Percentiles rank a stretch among this genome's conserved stretches.
phyloP scores from a whole-genome alignment of 2,329 filamentous ascomycete species.

The Penicillium polonicum region DNA sequence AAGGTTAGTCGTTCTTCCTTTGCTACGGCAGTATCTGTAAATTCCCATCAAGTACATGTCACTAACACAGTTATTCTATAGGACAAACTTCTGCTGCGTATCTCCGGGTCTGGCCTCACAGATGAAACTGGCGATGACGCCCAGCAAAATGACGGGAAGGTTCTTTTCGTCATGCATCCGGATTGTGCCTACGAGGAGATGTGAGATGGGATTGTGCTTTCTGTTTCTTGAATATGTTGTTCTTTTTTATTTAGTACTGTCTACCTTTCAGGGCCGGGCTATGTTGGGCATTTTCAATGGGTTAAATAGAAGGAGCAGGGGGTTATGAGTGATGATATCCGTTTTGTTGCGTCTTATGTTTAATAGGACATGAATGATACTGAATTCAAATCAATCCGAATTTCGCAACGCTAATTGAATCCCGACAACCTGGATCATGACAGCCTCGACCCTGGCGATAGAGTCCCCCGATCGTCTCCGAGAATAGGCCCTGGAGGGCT shows the following conservation, averaged over 20 bases:
- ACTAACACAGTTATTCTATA: slow-evolving; percentile 23
- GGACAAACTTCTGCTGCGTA: slow-evolving; percentile 61
- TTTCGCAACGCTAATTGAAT: too few relatives aligned
- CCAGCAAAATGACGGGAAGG: slow-evolving; percentile 45
- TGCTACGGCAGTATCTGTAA: neutral
- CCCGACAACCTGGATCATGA: too few relatives aligned
- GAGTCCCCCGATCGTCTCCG: too few relatives aligned
- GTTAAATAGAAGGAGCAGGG: slow-evolving; percentile 26
- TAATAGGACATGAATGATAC: slow-evolving; percentile 10
- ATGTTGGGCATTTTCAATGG: slow-evolving; percentile 25
- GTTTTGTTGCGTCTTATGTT: slow-evolving; percentile 17
- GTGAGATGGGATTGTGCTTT: slow-evolving; percentile 48
- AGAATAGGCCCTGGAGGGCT: too few relatives aligned
- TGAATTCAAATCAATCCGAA: neutral
- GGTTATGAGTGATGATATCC: slow-evolving; percentile 37
- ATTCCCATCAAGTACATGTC: neutral
- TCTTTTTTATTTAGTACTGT: slow-evolving; percentile 9
- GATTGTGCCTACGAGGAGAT: slow-evolving; percentile 77
- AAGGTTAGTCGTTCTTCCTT: slow-evolving; percentile 59
- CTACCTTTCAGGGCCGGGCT: slow-evolving; percentile 15
- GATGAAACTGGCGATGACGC: slow-evolving; percentile 65
- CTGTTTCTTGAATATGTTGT: slow-evolving; percentile 4
- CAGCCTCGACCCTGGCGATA: too few relatives aligned
- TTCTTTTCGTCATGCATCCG: slow-evolving; percentile 87
- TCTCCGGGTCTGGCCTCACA: slow-evolving; percentile 82